Evolutionary conservation across 192 early-diverging fungal genomes (phyloP).

Genomic region (Mortierella antarctica): DNA sequence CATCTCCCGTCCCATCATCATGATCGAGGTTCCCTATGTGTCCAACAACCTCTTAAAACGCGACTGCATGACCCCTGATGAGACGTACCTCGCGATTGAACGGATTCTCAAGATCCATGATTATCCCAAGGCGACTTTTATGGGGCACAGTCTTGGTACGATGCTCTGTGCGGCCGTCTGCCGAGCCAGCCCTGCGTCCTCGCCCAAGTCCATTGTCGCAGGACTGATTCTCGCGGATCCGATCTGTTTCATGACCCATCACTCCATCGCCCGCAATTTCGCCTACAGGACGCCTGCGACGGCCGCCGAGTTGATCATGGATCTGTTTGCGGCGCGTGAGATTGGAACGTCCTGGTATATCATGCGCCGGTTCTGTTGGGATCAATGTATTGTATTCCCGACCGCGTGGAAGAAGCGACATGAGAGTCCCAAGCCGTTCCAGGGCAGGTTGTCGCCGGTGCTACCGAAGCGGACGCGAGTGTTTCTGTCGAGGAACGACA

Average conservation of each 20-base stretch:
- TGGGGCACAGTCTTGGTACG: conserved; percentile 76
- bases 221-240: conserved; percentile 74
- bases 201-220: conserved; percentile 55
- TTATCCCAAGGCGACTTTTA: conserved; percentile 66
- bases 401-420: conserved; percentile 25
- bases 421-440: not conserved
- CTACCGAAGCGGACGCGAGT: conserved; percentile 41
- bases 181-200: conserved; percentile 53
- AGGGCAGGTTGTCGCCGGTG: conserved; percentile 37
- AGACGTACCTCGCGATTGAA: conserved; percentile 65
- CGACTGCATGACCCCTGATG: conserved; percentile 63
- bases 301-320: conserved; percentile 44
- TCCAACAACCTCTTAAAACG: conserved; percentile 70
- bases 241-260: conserved; percentile 72
- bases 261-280: conserved; percentile 74
- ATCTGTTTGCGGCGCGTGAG: conserved; percentile 44
- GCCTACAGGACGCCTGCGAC: conserved; percentile 54
- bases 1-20: conserved; percentile 59
- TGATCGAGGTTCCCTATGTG: conserved; percentile 70
- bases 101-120: conserved; percentile 64
- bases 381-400: conserved; percentile 48
- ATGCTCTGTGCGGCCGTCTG: conserved; percentile 68
- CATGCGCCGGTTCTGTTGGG: conserved; percentile 49
- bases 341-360: conserved; percentile 52
- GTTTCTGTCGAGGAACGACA: conserved; percentile 46